Evolutionary conservation across 495 filamentous ascomycete genomes (phyloP).

Genomic region (Astrothelium subdiscretum): DNA sequence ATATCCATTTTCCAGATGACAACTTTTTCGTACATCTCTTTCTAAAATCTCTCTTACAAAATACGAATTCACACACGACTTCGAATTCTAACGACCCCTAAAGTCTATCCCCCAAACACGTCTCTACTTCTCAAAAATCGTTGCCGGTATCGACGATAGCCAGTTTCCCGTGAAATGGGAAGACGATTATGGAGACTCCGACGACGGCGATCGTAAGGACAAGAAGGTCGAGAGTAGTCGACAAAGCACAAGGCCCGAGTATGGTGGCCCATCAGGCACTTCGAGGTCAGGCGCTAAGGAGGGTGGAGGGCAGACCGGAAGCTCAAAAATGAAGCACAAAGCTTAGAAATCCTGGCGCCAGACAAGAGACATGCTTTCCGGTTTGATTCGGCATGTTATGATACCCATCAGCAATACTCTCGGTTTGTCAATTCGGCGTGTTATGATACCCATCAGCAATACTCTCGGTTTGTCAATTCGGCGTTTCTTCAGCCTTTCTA

Average conservation of each 20-base stretch:
- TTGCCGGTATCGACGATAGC: constrained; percentile 16
- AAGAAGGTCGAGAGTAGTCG: constrained; percentile 5
- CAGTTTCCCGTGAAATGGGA: background rate
- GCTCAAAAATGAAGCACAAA: background rate
- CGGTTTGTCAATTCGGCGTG: too few species aligned
- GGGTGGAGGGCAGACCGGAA: background rate
- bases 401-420: too few species aligned
- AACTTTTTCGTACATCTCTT: background rate
- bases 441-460: too few species aligned
- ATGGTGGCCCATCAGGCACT: background rate
- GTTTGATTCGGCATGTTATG: background rate
- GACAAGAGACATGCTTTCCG: background rate
- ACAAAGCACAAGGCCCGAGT: constrained; percentile 6
- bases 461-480: background rate
- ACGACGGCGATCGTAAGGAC: constrained; percentile 8
- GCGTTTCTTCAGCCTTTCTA: background rate
- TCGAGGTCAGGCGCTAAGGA: background rate
- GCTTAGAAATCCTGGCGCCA: background rate
- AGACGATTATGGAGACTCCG: constrained; percentile 9
- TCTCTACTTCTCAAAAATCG: constrained; percentile 19
- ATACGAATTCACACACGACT: background rate
- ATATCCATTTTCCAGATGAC: background rate
- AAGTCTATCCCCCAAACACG: constrained; percentile 30
- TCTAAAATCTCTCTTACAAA: background rate
- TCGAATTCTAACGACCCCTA: background rate